Base-by-base conservation (phyloP, 2,329 filamentous ascomycete genomes). In the Annulohypoxylon truncatum region DNA sequence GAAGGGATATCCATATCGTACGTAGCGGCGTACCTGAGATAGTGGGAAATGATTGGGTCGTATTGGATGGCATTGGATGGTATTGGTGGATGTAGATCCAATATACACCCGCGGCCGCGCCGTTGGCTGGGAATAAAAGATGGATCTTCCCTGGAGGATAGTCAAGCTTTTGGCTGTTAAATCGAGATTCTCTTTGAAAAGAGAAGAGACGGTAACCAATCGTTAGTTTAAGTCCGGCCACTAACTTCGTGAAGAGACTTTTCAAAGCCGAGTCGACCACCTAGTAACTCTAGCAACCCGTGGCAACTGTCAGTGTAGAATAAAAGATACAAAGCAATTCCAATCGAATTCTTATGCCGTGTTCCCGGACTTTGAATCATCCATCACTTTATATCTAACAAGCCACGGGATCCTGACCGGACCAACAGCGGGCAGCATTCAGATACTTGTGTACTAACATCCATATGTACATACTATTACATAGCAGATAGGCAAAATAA, bases 171-270 rank as follows among this genome's bases (percentile, higher is more conserved):
- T 51, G 42, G 29, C 15, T 50, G 40, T 15, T 50, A 28, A 66
- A 69, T 69, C 63, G 63, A 66, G 59, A 68, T 66, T 61, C 33
- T 57, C 33, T 33, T 15, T 54, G 42, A 4, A 48, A 56, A 22
- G 10, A 46, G 33, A 59, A 58, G 46, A 31, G 24, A 53, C 18
- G 53, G 31, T 29, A 63, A 48, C 66, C 66, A 68, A 65, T 66
- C 58, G 40, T 62, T 48, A 24, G 15, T 55, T 26, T 46, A 10
- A 29, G 26, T 47, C 51, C 46, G 46, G 24, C 35, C 29, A 42
- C 18, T 22, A 24, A 51, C 15, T 18, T 42, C 18, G 15, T 48
- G 29, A 20, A 61, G 26, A 40, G n/a, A 26, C 26, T 48, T n/a
- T n/a, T 48, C 29, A 28, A 59, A 54, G 54, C 31, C 47, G 28